phyloP scores from a whole-genome alignment of 2,329 filamentous ascomycete genomes.

The Calycina herbarum region DNA sequence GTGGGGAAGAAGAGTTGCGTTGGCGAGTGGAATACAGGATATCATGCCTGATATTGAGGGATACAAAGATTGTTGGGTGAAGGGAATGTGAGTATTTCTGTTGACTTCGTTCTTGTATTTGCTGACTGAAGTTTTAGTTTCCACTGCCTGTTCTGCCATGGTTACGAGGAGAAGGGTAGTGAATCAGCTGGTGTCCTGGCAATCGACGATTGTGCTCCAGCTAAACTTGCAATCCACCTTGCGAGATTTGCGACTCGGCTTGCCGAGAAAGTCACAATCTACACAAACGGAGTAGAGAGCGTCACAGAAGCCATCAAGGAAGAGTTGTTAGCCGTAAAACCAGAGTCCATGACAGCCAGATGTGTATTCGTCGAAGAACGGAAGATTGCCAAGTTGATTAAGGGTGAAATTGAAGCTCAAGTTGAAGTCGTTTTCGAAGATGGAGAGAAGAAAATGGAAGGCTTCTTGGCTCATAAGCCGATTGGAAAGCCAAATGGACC shows the following conservation, averaged over 20 bases:
- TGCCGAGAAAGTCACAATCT: slow-evolving; percentile 47
- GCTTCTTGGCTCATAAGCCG: slow-evolving; percentile 45
- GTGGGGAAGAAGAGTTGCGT: slow-evolving; percentile 52
- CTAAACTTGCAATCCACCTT: slow-evolving; percentile 42
- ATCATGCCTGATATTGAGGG: slow-evolving; percentile 52
- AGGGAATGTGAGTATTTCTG: slow-evolving; percentile 16
- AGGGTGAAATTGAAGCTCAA: slow-evolving; percentile 31
- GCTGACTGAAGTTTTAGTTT: slow-evolving; percentile 42
- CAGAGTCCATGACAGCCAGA: slow-evolving; percentile 29
- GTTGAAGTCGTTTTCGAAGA: slow-evolving; percentile 44
- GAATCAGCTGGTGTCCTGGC: slow-evolving; percentile 49
- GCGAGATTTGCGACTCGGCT: slow-evolving; percentile 47
- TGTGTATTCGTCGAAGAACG: slow-evolving; percentile 40
- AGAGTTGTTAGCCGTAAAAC: slow-evolving; percentile 3
- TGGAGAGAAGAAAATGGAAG: slow-evolving; percentile 40
- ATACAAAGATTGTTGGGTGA: slow-evolving; percentile 55
- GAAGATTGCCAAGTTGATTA: slow-evolving; percentile 35
- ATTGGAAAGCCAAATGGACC: slow-evolving; percentile 40
- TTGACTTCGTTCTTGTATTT: too few species aligned
- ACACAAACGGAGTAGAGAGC: slow-evolving; percentile 48
- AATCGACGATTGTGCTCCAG: slow-evolving; percentile 38
- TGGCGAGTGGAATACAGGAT: slow-evolving; percentile 56
- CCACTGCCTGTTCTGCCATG: slow-evolving; percentile 61
- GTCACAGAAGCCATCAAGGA: slow-evolving; percentile 31
- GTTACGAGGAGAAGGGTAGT: slow-evolving; percentile 55